Base-by-base conservation (phyloP, 768 basidiomycete genomes). In the Trametopsis cervina region DNA sequence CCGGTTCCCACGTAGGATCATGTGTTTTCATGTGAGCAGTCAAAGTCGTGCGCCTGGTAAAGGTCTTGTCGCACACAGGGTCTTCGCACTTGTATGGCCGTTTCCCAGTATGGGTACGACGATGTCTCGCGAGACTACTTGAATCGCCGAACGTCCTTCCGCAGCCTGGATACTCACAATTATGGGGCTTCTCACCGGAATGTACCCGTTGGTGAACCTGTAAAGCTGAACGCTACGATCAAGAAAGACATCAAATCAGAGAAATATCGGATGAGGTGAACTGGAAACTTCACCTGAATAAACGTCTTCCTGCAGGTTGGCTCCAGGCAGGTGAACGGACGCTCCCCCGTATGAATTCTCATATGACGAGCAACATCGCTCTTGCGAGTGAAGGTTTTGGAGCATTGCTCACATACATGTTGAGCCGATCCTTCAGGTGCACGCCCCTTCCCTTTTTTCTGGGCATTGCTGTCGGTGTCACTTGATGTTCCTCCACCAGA, bases 181-280 rank as follows among this genome's bases (percentile, higher is more conserved):
- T 78, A 63, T 95, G 92, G 9, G 92, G 92, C 58, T 90, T 89
- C 69, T 95, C 92, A 33, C 92, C 92, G 4, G 92, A 93, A 62
- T 95, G 92, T 2, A 91, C 89, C 17, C 92, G 82, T 43, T 76
- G 72, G 63, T 95, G 92, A 1, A 95, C 91, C 52, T 89, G 88
- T 49, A 95, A 70, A 22, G 91, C 91, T 17, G 90, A 93, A 46
- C 89, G 81, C 87, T 95, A 63, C 13, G 6, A 12, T 3, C n/a
- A n/a, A n/a, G n/a, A n/a, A n/a, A n/a, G 40, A 42, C 12, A 20
- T 13, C 41, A 43, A 36, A 44, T 7, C 22, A 38, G 7, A 12
- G 26, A 21, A 40, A 40, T 22, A 40, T 33, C 5, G n/a, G 40
- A 47, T 22, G 21, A 46, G 29, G 29, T 35, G 29, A 26, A 29